Evolutionary conservation across 257 asterid species (phyloP).

Genomic region (Solanum ossicruentum): DNA sequence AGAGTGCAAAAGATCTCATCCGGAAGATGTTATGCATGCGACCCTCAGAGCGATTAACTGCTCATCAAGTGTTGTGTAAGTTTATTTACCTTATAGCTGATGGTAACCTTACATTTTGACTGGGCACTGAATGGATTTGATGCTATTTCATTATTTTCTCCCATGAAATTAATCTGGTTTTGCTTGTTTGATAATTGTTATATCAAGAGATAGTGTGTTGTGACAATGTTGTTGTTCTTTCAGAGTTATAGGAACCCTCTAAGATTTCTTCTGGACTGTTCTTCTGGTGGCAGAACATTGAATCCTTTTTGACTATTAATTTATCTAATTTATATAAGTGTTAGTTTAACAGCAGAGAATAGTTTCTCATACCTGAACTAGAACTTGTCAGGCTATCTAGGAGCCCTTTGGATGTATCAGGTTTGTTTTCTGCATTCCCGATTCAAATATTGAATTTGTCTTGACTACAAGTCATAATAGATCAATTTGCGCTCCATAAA

Average conservation of each 20-base stretch:
- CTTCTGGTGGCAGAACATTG: not conserved
- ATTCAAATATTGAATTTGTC: not conserved
- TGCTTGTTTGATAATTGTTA: not conserved
- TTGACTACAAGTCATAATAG: not conserved
- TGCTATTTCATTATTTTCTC: not conserved
- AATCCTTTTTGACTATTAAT: not conserved
- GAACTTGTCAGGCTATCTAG: not conserved
- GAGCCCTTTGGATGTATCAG: not conserved
- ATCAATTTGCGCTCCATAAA: not conserved
- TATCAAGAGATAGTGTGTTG: not conserved
- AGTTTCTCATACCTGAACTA: not conserved
- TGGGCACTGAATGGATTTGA: not conserved
- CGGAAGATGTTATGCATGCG: constrained; percentile 73
- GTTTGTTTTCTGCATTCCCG: not conserved
- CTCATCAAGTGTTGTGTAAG: constrained; percentile 86
- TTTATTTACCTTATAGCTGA: constrained; percentile 3
- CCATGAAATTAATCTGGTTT: not conserved
- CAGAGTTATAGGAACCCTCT: not conserved
- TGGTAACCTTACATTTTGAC: not conserved
- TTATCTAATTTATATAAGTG: not conserved
- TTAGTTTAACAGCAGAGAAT: not conserved
- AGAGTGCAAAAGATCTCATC: constrained; percentile 77
- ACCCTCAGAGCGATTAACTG: constrained; percentile 68
- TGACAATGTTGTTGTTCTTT: not conserved
- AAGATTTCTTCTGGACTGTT: not conserved